Evolutionary conservation across 1,284 basidiomycete species (phyloP).

Genomic region (Tilletia walkeri): DNA sequence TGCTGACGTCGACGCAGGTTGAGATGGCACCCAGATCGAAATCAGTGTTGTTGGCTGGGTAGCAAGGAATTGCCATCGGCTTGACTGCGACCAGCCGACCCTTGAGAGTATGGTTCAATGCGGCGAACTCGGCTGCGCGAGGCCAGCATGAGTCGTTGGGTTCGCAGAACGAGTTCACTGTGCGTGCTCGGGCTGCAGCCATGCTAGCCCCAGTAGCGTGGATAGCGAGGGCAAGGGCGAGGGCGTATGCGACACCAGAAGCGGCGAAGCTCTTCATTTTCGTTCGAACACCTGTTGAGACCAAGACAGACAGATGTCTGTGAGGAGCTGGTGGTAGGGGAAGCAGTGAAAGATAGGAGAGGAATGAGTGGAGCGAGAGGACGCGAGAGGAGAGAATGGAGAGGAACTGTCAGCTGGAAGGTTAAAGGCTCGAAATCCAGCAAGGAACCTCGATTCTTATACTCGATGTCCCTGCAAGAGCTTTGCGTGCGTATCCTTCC

Average conservation of each 20-base stretch:
- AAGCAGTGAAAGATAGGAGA: no score
- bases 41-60: conserved; percentile 9
- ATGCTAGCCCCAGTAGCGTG: background rate
- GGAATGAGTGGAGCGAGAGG: no score
- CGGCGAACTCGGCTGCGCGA: conserved; percentile 15
- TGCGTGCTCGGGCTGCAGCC: background rate
- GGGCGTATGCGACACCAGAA: background rate
- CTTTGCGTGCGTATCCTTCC: no score
- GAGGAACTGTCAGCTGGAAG: no score
- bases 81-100: conserved; percentile 21
- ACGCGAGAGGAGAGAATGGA: no score
- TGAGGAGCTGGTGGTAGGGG: no score
- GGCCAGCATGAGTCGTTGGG: conserved; percentile 27
- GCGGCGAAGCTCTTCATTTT: conserved; percentile 3
- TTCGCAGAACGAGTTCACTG: conserved; percentile 18
- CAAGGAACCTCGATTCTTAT: no score
- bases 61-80: conserved; percentile 16
- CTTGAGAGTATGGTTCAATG: conserved; percentile 21
- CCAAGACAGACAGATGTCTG: no score
- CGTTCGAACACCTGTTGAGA: no score
- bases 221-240: background rate
- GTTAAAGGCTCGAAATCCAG: no score
- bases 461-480: no score
- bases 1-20: conserved; percentile 12
- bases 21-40: background rate